Base-by-base conservation (phyloP, 2,329 filamentous ascomycete species). In the Colletotrichum paranaense region DNA sequence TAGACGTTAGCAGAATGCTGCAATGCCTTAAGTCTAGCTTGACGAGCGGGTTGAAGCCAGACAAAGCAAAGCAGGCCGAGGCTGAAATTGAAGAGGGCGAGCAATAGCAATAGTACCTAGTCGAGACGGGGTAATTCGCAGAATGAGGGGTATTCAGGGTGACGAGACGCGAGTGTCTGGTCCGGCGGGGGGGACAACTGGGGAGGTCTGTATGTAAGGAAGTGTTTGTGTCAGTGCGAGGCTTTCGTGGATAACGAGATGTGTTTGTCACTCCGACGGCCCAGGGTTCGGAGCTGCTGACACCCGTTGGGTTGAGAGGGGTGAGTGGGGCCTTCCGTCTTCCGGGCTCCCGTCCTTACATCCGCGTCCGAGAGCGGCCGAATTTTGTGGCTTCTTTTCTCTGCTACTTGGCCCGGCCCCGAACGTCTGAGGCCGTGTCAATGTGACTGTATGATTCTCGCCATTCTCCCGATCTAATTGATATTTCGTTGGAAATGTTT, bases 281-380 rank as follows among this genome's bases (percentile, higher is more conserved):
- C 26, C 49, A 30, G 38, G 32, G 46, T 32, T 22, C 32, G 63
- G 53, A 66, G 63, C 63, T 32, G 53, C 53, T 57, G 63, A 66
- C 42, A 65, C 24, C 63, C 16, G 53, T 56, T 30, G 56, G 63
- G 63, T 53, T 19, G 57, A 24, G 35, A n/a, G 35, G 28, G 46
- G 52, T 62, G 56, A 16, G 63, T 67, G 68, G 68, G 68, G 68
- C 49, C 42, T 49, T 68, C 68, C 63, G 65, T 32, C 52, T 58
- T 71, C 68, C 68, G 56, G 49, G 11, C 52, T 67, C 24, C 64
- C 42, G 68, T 59, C 55, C 62, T 26, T 46, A 56, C 62, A 60
- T 71, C 68, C 62, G 62, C 32, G 62, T 60, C 62, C 64, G 62
- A 30, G 26, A 67, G 42, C 19, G 32, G 42, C 56, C 49, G 32